Percentiles rank a stretch among this genome's conserved stretches.
Conservation (phyloP, 768 basidiomycete species). For the Boletus rubroflammeus region DNA sequence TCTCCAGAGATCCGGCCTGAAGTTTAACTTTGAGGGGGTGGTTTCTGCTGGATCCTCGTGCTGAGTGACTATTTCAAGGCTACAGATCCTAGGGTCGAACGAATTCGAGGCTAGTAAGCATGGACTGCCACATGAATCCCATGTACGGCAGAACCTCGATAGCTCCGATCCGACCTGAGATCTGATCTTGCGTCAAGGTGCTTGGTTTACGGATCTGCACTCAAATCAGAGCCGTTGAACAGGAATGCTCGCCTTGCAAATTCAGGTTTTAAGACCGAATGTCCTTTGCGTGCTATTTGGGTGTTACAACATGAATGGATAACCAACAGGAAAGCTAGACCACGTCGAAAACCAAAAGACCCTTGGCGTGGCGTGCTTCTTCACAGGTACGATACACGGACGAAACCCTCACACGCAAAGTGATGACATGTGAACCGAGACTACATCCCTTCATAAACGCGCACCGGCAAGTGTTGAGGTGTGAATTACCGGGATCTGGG, state of each 20-base stretch:
- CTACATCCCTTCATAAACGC: neutral
- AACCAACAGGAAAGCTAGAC: constrained; percentile 4
- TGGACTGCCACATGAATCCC: neutral
- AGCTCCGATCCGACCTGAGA: neutral
- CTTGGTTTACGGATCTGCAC: neutral
- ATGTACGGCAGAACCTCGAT: constrained; percentile 11
- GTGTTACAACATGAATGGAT: neutral
- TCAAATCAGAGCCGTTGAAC: no score
- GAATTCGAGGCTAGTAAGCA: constrained; percentile 2
- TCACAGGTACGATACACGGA: constrained; percentile 1
- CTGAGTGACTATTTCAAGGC: neutral
- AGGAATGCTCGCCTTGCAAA: neutral
- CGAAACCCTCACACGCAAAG: constrained; percentile 2
- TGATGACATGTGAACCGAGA: constrained; percentile 16
- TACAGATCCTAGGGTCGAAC: constrained; percentile 9
- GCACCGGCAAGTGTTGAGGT: neutral
- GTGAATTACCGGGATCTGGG: neutral
- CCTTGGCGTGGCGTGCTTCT: constrained; percentile 3
- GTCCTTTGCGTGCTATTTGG: neutral
- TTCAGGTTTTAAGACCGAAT: neutral
- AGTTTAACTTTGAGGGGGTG: neutral
- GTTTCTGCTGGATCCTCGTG: neutral
- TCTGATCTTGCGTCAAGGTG: neutral
- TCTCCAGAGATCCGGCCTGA: neutral
- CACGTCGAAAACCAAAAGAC: neutral